Evolutionary conservation across 2,329 filamentous ascomycete genomes (phyloP), one percentile per base, ranked within the genome.

Genomic region (Septoria linicola): DNA sequence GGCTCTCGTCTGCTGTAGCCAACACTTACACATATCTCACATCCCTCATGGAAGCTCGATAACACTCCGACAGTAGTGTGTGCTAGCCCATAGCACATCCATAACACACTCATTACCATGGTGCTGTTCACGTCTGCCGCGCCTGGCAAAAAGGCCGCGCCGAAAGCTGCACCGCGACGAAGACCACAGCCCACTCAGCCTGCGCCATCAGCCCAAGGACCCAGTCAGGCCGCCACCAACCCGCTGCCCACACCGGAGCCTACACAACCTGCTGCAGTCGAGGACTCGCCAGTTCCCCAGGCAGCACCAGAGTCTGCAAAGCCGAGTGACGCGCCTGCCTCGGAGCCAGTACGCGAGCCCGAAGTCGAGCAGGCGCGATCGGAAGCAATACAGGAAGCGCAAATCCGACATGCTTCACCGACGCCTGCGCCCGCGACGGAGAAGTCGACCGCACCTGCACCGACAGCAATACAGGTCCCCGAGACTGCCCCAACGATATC

Each of bases 111-210:
- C 43, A 13, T 37, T 31, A 31, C 48, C 69, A 74, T 76, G 39
- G 57, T 62, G 16, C 72, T 80, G 37, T 79, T 78, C 54, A 79
- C 76, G 61, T 80, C 78, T 48, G 76, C 74, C 35, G 78, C 80
- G 56, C 70, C 72, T 14, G 72, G 71, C 63, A 76, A 73, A 60
- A 75, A 73, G 60, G 72, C 76, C 52, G 73, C 72, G 3, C 76
- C 76, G 32, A 78, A 77, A 58, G 72, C 69, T 41, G 67, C 70
- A 23, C 68, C 68, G 34, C 71, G 75, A 43, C 68, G 74, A 23
- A 71, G 74, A 42, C 66, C 64, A 37, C 67, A 66, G 42, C 66
- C 23, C 44, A 36, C 51, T 11, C 47, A 45, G 20, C 51, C 55
- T 17, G 40, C 58, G 32, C 59, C 59, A 19, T 53, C 58, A 40